phyloP scores from a whole-genome alignment of 2,329 filamentous ascomycete species.

The Xylaria sp. region DNA sequence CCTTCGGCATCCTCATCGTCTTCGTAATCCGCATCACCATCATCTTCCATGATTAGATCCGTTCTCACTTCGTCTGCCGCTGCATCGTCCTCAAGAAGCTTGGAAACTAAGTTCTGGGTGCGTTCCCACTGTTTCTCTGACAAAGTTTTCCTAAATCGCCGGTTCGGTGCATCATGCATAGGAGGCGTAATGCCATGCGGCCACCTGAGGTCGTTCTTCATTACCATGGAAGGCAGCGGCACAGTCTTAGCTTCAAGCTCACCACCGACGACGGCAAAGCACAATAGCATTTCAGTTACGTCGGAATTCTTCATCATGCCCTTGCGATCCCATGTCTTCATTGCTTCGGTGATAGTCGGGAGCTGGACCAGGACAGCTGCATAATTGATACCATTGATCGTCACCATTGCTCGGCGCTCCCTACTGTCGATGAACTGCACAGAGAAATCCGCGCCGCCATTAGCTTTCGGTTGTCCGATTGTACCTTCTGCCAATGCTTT shows the following conservation, averaged over 20 bases:
- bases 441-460: slow-evolving; percentile 79
- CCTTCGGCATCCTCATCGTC: slow-evolving; percentile 62
- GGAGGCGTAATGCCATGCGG: slow-evolving; percentile 89
- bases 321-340: slow-evolving; percentile 94
- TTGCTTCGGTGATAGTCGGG: slow-evolving; percentile 86
- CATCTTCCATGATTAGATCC: slow-evolving; percentile 70
- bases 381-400: slow-evolving; percentile 75
- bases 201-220: slow-evolving; percentile 73
- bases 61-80: slow-evolving; percentile 68
- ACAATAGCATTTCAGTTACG: slow-evolving; percentile 87
- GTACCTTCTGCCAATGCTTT: slow-evolving; percentile 79
- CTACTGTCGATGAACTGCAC: slow-evolving; percentile 83
- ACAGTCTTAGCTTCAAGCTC: slow-evolving; percentile 73
- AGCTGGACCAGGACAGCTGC: slow-evolving; percentile 84
- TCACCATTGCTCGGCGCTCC: slow-evolving; percentile 77
- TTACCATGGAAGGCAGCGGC: slow-evolving; percentile 77
- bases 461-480: slow-evolving; percentile 71
- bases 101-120: slow-evolving; percentile 81
- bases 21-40: slow-evolving; percentile 56
- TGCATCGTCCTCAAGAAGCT: slow-evolving; percentile 76
- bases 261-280: slow-evolving; percentile 73
- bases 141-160: slow-evolving; percentile 84
- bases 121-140: slow-evolving; percentile 86
- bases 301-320: slow-evolving; percentile 90
- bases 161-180: slow-evolving; percentile 84